Evolutionary conservation across 305 asterid genomes (phyloP).

Genomic region (Fraxinus nigra): DNA sequence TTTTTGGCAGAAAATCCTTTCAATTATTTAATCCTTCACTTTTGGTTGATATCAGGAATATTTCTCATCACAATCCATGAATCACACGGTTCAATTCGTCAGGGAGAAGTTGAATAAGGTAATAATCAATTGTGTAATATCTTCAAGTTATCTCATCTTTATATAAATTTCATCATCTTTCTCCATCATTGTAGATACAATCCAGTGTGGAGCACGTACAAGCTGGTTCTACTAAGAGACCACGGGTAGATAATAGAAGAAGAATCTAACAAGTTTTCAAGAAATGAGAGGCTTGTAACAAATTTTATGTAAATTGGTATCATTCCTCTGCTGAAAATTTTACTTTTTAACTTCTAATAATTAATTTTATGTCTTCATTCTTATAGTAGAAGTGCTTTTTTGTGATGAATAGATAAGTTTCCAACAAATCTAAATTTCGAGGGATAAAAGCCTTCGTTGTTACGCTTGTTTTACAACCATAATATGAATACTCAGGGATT

Average conservation of each 20-base stretch:
- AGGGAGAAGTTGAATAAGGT: slow-evolving; percentile 78
- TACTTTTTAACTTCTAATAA: not conserved
- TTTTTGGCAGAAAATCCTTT: not conserved
- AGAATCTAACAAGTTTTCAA: slow-evolving; percentile 43
- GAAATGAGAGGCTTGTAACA: not conserved
- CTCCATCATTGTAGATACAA: slow-evolving; percentile 45
- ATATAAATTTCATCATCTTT: slow-evolving; percentile 1
- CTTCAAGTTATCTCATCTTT: not conserved
- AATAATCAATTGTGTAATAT: not conserved
- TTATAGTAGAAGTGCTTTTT: not conserved
- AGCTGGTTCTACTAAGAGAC: slow-evolving; percentile 54
- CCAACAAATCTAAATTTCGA: not conserved
- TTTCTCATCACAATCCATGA: slow-evolving; percentile 78
- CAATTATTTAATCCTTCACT: slow-evolving; percentile 11
- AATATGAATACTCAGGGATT: not conserved
- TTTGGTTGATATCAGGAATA: slow-evolving; percentile 51
- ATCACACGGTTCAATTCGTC: slow-evolving; percentile 69
- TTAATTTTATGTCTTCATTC: not conserved
- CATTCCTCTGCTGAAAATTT: not conserved
- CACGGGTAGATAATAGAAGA: slow-evolving; percentile 65
- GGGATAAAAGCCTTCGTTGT: not conserved
- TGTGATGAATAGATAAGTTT: not conserved
- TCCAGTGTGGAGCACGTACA: slow-evolving; percentile 43
- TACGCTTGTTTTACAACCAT: not conserved
- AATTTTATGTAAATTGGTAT: not conserved